Base-by-base conservation (phyloP, 2,329 filamentous ascomycete species). In the Aspergillus neoniger region DNA sequence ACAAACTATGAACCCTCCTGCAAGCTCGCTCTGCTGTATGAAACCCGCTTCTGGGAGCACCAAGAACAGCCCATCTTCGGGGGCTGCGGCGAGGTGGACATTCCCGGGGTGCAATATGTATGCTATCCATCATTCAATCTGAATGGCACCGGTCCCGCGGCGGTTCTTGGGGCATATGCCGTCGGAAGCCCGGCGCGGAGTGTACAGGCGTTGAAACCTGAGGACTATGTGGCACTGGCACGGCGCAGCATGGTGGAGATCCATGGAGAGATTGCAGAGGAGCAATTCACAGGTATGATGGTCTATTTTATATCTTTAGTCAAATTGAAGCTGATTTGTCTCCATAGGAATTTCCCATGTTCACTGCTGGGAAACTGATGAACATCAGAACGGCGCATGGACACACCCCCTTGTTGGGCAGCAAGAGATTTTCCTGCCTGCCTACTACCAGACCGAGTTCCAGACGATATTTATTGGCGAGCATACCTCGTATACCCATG, bases 401-500 rank as follows among this genome's bases (percentile, higher is more conserved):
- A 84, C 84, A 1, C 72, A 74, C 4, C 88, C 88, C 0, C 74
- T 79, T 0, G 78, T 86, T 0, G 88, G 87, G 0, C 87, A 91
- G 76, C 88, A 91, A 69, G 82, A 88, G 65, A 69, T 91, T 23
- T 91, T 88, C 66, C 77, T 91, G 8, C 88, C 89, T 0, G 85
- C 88, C n/a, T 91, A 90, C 69, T 90, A 88, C 69, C 84, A 87
- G 70, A 91, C 88, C 0, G 85, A 91, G 72, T 82, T 82, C 63
- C 85, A 87, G 51, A 86, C 88, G n/a, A 85, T 91, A 36, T 90
- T 90, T 61, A 78, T 89, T 5, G 85, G 85, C 2, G 88, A 91
- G 72, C 88, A 91, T 69, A 90, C 88, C 0, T 85, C 83, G 6
- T 90, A 88, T 69, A 91, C 88, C 0, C 88, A 91, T 69, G 88